Conservation (phyloP, 768 basidiomycete species). For the Leccinellum rugosiceps region DNA sequence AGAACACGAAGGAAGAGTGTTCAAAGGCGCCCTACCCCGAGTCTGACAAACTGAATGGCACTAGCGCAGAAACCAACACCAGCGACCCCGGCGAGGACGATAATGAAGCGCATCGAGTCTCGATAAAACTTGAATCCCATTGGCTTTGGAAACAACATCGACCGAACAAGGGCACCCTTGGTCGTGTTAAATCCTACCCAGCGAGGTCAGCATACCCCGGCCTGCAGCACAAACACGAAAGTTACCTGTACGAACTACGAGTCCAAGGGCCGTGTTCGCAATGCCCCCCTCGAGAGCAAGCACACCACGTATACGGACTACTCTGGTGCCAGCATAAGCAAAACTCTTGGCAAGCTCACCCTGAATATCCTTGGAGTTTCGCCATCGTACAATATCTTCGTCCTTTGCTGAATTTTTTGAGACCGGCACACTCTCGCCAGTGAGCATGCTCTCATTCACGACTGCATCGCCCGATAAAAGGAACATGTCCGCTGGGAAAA, state of each 20-base stretch:
- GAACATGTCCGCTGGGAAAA: slow-evolving; percentile 88
- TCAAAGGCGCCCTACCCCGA: slow-evolving; percentile 57
- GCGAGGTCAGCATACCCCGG: slow-evolving; percentile 4
- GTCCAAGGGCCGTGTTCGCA: slow-evolving; percentile 64
- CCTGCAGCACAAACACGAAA: not conserved
- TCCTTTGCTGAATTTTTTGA: slow-evolving; percentile 86
- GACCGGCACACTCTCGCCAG: slow-evolving; percentile 97
- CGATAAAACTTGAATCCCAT: slow-evolving; percentile 99
- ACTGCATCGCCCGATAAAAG: slow-evolving; percentile 96
- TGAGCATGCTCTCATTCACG: slow-evolving; percentile 98
- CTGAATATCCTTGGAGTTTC: slow-evolving; percentile 52
- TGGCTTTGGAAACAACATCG: slow-evolving; percentile 98
- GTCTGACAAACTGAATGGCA: slow-evolving; percentile 85
- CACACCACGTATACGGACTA: slow-evolving; percentile 77
- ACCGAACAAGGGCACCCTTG: slow-evolving; percentile 91
- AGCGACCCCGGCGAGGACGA: slow-evolving; percentile 88
- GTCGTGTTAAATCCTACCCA: slow-evolving; percentile 89
- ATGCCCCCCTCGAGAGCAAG: slow-evolving; percentile 50
- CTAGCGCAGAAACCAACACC: slow-evolving; percentile 88
- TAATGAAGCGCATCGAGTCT: slow-evolving; percentile 87
- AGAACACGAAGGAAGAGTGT: not conserved
- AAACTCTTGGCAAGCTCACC: slow-evolving; percentile 77
- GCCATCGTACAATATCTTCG: slow-evolving; percentile 71
- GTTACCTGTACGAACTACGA: slow-evolving; percentile 84
- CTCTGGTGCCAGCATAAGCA: slow-evolving; percentile 85